A percentile compares a stretch with the other conserved stretches of the same genome.
Evolutionary conservation across 805 yeast genomes (phyloP).

Genomic region (Debaryomyces maramus): DNA sequence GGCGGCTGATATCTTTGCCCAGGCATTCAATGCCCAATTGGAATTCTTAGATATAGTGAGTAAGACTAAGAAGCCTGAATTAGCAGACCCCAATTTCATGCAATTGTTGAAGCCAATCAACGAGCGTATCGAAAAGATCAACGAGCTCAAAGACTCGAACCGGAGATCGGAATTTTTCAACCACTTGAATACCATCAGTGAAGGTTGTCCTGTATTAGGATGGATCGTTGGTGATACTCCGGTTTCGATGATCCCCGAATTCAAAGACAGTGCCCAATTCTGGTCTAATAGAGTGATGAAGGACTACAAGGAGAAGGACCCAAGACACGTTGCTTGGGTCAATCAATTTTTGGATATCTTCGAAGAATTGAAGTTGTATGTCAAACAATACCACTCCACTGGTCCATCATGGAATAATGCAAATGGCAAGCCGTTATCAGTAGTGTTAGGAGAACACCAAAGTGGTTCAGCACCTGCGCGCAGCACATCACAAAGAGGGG

Average conservation of each 20-base stretch:
- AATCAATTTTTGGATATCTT: slow-evolving; percentile 60
- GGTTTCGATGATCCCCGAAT: slow-evolving; percentile 72
- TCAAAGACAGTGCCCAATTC: slow-evolving; percentile 88
- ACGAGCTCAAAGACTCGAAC: slow-evolving; percentile 69
- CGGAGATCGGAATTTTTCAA: slow-evolving; percentile 64
- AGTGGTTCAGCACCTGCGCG: slow-evolving; percentile 25
- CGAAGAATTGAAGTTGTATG: slow-evolving; percentile 69
- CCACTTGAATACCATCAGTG: slow-evolving; percentile 80
- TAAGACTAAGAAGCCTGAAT: slow-evolving; percentile 64
- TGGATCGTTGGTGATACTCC: slow-evolving; percentile 87
- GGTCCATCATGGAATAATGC: slow-evolving; percentile 80
- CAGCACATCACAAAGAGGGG: too few relatives aligned
- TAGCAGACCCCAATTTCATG: slow-evolving; percentile 51
- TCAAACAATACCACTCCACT: slow-evolving; percentile 73
- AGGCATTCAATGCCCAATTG: slow-evolving; percentile 61
- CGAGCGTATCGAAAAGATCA: slow-evolving; percentile 55
- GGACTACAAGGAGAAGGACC: slow-evolving; percentile 73
- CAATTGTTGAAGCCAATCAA: slow-evolving; percentile 70
- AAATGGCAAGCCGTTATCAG: slow-evolving; percentile 57
- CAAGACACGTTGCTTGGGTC: slow-evolving; percentile 80
- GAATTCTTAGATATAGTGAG: slow-evolving; percentile 58
- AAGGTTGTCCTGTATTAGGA: slow-evolving; percentile 86
- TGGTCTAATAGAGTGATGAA: slow-evolving; percentile 91
- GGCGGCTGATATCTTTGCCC: slow-evolving; percentile 48
- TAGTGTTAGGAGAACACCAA: slow-evolving; percentile 44